These are phyloP conservation scores for Pleurotus tuber-regium DNA, from an alignment of 768 basidiomycete genomes.

Conservation along the genomic window DNA sequence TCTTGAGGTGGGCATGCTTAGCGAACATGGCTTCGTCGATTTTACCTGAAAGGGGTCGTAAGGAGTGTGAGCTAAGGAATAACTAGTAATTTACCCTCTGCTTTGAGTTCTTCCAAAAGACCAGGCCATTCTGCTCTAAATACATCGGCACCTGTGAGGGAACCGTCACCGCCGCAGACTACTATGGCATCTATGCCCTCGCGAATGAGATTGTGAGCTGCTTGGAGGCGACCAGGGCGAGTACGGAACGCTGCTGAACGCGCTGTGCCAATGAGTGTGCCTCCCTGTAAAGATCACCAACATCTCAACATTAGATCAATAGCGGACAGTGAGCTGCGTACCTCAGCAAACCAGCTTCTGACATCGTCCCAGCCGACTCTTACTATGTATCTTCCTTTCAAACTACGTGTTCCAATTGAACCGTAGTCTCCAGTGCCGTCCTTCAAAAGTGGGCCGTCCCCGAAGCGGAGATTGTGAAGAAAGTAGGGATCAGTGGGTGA, in stretches of 20 bases:
- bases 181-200: constrained; percentile 97
- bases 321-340: constrained; percentile 28
- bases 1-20: constrained; percentile 82
- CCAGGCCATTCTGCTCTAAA: constrained; percentile 93
- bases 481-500: constrained; percentile 32
- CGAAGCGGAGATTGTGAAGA: constrained; percentile 76
- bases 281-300: constrained; percentile 52
- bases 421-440: constrained; percentile 80
- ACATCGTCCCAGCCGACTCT: constrained; percentile 99
- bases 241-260: constrained; percentile 84
- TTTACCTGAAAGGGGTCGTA: constrained; percentile 40
- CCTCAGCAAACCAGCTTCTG: constrained; percentile 90
- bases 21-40: constrained; percentile 74
- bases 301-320: neutral
- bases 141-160: constrained; percentile 92
- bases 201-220: constrained; percentile 88
- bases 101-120: constrained; percentile 67
- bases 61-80: neutral
- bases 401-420: constrained; percentile 52
- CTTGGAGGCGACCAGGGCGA: constrained; percentile 81
- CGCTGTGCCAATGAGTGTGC: constrained; percentile 95
- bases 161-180: constrained; percentile 97
- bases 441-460: constrained; percentile 71
- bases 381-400: constrained; percentile 92
- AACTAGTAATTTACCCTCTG: constrained; percentile 46